Evolutionary conservation across 257 asterid species (phyloP), one percentile per base, ranked within the genome.

Genomic region (Capsicum rhomboideum): DNA sequence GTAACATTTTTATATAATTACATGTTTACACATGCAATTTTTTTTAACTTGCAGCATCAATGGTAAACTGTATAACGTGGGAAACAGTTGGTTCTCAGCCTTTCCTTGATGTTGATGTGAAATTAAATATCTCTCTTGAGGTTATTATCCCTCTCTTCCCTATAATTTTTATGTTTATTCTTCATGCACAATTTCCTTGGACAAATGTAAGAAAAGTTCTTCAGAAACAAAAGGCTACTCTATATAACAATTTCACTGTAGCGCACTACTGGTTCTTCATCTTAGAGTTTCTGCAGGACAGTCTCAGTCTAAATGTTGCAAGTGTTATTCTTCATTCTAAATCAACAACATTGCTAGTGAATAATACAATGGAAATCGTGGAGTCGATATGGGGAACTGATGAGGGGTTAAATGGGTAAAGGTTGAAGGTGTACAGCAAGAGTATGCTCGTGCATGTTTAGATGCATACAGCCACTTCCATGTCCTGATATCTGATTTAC

Each of bases 61-160:
- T 94, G 98, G 90, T 92, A 84, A 94, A 94, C 89, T 86, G 53
- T 83, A 91, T 94, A 85, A 93, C 89, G 52, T 94, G 98, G 98
- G 94, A 86, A 84, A 88, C 93, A 67, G 49, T 87, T 61, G 93
- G 79, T 55, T 85, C 91, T 63, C 93, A 90, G 82, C 84, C 87
- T 63, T 88, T 85, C 88, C 86, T 94, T 90, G 89, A 90, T 78
- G 92, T 93, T 79, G 97, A 94, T 78, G 94, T 94, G 86, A 88
- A 88, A 69, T 87, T 87, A 50, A 79, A 85, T 83, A 78, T 89
- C 44, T 40, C 82, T 74, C 93, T 91, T 26, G 90, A 91, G 91
- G 93, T 91, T 54, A 80, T 52, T 77, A 34, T 31, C 85, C 55
- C 72, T 59, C 61, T 50, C 42, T 66, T 37, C 6, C 26, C 81